A percentile compares a stretch with the other conserved stretches of the same genome.
phyloP scores from a whole-genome alignment of 306 rosid species.

The Cicer yamashitae region DNA sequence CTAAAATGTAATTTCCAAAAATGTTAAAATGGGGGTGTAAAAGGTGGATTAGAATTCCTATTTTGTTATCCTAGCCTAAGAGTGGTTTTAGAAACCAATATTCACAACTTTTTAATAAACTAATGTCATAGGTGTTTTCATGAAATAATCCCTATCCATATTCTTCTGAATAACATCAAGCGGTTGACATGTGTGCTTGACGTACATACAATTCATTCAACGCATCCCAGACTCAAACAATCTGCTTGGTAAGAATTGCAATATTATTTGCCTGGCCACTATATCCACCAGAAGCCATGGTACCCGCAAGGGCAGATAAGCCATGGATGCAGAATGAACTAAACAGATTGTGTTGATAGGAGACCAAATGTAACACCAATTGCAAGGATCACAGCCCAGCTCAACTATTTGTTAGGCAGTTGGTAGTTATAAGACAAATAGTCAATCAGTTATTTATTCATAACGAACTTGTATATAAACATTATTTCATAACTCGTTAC shows the following conservation, averaged over 20 bases:
- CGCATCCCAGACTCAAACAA: conserved; percentile 82
- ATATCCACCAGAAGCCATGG: conserved; percentile 95
- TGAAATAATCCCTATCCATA: conserved; percentile 92
- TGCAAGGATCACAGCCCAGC: neutral
- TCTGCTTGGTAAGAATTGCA: conserved; percentile 91
- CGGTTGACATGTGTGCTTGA: conserved; percentile 77
- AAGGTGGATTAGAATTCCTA: too few relatives aligned
- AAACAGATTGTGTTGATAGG: conserved; percentile 85
- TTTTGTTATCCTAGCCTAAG: too few relatives aligned
- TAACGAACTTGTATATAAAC: neutral
- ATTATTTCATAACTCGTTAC: neutral
- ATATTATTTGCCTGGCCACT: conserved; percentile 97
- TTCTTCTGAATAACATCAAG: conserved; percentile 68
- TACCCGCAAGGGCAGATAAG: conserved; percentile 91
- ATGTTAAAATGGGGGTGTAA: too few relatives aligned
- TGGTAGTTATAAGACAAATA: neutral
- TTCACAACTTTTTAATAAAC: conserved; percentile 32
- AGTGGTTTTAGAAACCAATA: neutral
- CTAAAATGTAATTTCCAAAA: too few relatives aligned
- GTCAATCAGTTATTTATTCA: neutral
- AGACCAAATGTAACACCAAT: conserved; percentile 66
- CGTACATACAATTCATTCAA: conserved; percentile 74
- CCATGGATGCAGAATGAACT: conserved; percentile 99
- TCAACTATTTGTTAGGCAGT: conserved; percentile 1
- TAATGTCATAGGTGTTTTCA: conserved; percentile 86